Conservation (phyloP, 2,329 filamentous ascomycete species). For the Colletotrichum godetiae region DNA sequence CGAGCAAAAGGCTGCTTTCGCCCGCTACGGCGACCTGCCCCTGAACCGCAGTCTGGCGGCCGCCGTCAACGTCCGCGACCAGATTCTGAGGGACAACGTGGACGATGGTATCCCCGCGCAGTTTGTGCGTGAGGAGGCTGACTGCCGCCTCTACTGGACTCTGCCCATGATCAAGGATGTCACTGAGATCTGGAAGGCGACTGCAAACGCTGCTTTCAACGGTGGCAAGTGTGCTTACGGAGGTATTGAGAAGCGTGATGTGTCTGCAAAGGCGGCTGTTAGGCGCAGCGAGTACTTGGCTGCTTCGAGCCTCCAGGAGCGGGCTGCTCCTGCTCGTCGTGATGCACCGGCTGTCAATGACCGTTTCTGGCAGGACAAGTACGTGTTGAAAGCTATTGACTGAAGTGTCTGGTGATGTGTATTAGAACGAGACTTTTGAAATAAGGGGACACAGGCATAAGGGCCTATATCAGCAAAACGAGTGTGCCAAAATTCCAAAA, state of each 20-base stretch:
- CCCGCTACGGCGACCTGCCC: slow-evolving; percentile 46
- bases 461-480: rapidly evolving
- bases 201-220: slow-evolving; percentile 52
- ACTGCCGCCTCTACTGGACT: slow-evolving; percentile 65
- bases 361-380: slow-evolving; percentile 7
- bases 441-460: too few species aligned
- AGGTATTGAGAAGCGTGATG: slow-evolving; percentile 39
- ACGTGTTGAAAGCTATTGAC: slow-evolving; percentile 6
- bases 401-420: neutral
- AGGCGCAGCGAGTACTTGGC: slow-evolving; percentile 6
- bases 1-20: slow-evolving; percentile 42
- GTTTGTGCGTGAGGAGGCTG: slow-evolving; percentile 58
- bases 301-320: neutral
- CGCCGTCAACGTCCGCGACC: slow-evolving; percentile 52
- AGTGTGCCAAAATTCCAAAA: too few species aligned
- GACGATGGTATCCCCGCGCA: slow-evolving; percentile 58
- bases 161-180: slow-evolving; percentile 59
- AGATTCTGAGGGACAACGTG: slow-evolving; percentile 49
- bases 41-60: slow-evolving; percentile 46
- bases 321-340: neutral
- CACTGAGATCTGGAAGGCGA: slow-evolving; percentile 58
- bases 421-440: too few species aligned
- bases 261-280: neutral
- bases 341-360: neutral
- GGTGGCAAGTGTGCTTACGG: slow-evolving; percentile 53